Evolutionary conservation across 306 rosid genomes (phyloP).

Genomic region (Trichosanthes cucumerina): DNA sequence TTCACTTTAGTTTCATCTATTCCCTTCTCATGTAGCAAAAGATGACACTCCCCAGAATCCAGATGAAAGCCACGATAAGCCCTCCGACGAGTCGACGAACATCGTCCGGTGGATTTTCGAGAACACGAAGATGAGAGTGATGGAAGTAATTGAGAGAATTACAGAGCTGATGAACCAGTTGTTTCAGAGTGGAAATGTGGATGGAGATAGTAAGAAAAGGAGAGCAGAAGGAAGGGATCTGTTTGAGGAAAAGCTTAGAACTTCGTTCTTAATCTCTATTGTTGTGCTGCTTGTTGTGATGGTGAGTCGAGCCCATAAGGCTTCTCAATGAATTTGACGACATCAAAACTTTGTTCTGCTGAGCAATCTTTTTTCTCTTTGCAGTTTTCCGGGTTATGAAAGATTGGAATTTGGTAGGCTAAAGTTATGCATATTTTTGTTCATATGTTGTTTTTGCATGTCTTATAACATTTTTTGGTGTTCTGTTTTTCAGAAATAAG

Average conservation of each 20-base stretch:
- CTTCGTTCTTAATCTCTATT: slow-evolving; percentile 55
- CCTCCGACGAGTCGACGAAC: slow-evolving; percentile 16
- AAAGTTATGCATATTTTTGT: not conserved
- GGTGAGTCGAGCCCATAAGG: slow-evolving; percentile 33
- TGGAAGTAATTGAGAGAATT: slow-evolving; percentile 37
- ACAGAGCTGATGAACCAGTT: slow-evolving; percentile 28
- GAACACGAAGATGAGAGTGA: slow-evolving; percentile 27
- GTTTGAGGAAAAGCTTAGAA: slow-evolving; percentile 43
- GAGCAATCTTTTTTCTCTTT: not conserved
- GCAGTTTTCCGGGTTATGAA: not conserved
- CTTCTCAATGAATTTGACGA: slow-evolving; percentile 35
- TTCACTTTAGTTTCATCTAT: not conserved
- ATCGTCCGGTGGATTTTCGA: slow-evolving; percentile 30
- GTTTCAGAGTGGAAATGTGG: slow-evolving; percentile 18
- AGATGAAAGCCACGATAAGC: slow-evolving; percentile 15
- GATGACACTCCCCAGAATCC: slow-evolving; percentile 2
- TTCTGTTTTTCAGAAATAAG: not conserved
- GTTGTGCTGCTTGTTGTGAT: slow-evolving; percentile 62
- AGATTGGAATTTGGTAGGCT: not conserved
- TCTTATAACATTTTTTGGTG: not conserved
- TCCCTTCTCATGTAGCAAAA: slow-evolving; percentile 19
- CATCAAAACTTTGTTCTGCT: slow-evolving; percentile 1
- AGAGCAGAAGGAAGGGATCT: slow-evolving; percentile 11
- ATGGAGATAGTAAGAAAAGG: not conserved
- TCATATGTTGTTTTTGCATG: not conserved